Evolutionary conservation across 2,329 filamentous ascomycete species (phyloP).

Genomic region (Beauveria brongniartii): DNA sequence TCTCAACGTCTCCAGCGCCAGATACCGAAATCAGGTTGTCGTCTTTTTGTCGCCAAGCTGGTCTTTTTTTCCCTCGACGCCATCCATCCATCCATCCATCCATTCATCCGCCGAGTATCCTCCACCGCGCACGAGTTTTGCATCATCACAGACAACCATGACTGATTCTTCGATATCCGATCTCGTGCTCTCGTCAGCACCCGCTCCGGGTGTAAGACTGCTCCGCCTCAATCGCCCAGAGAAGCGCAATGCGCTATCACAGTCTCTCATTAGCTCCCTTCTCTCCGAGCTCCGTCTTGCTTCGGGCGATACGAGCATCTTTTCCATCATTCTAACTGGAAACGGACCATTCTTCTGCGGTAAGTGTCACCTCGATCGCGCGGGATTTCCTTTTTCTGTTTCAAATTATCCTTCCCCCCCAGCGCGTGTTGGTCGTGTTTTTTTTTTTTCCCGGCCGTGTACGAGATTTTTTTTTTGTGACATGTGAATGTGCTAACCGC

Average conservation of each 20-base stretch:
- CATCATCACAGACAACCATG: neutral
- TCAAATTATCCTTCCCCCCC: too few relatives aligned
- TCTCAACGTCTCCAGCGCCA: too few relatives aligned
- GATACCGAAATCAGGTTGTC: neutral
- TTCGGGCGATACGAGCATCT: slow-evolving; percentile 17
- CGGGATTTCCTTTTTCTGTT: too few relatives aligned
- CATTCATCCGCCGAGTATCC: neutral
- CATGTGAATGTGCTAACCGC: neutral
- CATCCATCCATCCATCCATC: neutral
- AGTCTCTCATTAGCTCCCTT: slow-evolving; percentile 37
- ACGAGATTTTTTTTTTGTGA: too few relatives aligned
- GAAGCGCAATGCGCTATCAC: slow-evolving; percentile 50
- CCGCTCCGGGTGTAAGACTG: slow-evolving; percentile 31
- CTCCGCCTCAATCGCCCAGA: slow-evolving; percentile 42
- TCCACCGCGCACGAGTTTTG: neutral
- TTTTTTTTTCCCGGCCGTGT: too few relatives aligned
- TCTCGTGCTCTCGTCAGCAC: slow-evolving; percentile 17
- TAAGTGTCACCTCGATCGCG: slow-evolving; percentile 13
- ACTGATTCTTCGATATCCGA: neutral
- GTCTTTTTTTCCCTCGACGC: neutral
- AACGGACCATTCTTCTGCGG: slow-evolving; percentile 25
- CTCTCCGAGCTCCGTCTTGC: slow-evolving; percentile 17
- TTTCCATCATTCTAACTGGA: slow-evolving; percentile 27
- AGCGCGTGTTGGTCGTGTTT: too few relatives aligned
- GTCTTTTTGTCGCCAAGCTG: neutral